Conservation (phyloP, 108 stramenopile species). For the Cyclotella atomus region DNA sequence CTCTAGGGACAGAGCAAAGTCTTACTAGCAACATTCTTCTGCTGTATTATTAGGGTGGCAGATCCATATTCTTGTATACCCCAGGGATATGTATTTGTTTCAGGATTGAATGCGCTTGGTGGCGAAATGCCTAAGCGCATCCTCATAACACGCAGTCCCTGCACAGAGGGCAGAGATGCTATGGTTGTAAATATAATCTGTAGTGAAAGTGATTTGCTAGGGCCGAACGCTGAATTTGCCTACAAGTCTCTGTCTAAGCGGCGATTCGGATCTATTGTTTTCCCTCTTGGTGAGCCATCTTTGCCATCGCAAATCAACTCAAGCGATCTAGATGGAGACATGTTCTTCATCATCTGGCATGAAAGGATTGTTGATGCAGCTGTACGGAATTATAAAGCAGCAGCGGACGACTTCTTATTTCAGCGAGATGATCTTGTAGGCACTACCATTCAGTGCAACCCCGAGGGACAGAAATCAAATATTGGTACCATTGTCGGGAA, state of each 20-base stretch:
- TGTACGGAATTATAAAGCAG: not conserved
- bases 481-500: not conserved
- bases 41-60: too few relatives aligned
- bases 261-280: not conserved
- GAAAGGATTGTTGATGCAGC: not conserved
- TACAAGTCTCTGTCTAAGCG: not conserved
- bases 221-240: not conserved
- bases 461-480: not conserved
- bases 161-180: not conserved
- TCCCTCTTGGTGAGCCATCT: slow-evolving; percentile 10
- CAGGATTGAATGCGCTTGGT: not conserved
- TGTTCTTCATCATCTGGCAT: slow-evolving; percentile 4
- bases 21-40: too few relatives aligned
- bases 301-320: not conserved
- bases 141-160: not conserved
- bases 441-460: not conserved
- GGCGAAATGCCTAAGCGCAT: not conserved
- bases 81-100: not conserved
- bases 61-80: not conserved
- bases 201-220: not conserved
- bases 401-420: not conserved
- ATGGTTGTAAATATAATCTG: not conserved
- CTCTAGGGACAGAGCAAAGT: too few relatives aligned
- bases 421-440: not conserved
- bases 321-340: slow-evolving; percentile 6